phyloP scores from a whole-genome alignment of 108 stramenopile species.

The Pseudonitzschia multistriata region DNA sequence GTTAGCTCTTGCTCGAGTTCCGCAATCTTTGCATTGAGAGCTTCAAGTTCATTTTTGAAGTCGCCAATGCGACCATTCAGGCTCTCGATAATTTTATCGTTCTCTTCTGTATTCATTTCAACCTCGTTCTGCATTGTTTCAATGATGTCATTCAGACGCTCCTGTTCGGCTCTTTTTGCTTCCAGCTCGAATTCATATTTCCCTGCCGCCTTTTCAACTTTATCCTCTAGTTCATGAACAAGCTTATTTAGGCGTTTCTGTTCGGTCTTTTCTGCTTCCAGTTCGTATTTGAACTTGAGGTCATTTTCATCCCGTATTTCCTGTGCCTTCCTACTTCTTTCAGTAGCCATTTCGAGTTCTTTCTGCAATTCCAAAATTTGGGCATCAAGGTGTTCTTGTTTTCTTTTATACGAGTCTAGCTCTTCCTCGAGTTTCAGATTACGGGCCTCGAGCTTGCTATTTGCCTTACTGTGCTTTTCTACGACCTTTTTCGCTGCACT shows the following conservation, averaged over 20 bases:
- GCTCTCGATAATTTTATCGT: neutral
- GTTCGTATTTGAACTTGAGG: neutral
- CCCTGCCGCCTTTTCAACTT: neutral
- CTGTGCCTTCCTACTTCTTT: neutral
- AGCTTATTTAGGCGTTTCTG: neutral
- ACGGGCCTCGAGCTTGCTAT: neutral
- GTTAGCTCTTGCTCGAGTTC: neutral
- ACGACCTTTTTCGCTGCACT: neutral
- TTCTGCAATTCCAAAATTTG: neutral
- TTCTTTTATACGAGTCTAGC: neutral
- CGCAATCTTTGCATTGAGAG: neutral
- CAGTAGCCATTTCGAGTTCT: neutral
- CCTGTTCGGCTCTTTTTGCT: neutral
- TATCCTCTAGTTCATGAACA: neutral
- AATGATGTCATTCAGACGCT: neutral
- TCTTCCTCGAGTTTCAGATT: neutral
- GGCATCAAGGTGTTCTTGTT: neutral
- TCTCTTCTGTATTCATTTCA: neutral
- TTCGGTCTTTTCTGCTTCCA: neutral
- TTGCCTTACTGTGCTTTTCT: neutral
- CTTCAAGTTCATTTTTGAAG: neutral
- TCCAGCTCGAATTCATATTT: neutral
- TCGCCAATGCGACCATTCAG: neutral
- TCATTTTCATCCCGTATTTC: neutral
- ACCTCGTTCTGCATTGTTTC: neutral